Conservation (phyloP, 1,284 basidiomycete genomes). For the Irpex rosettiformis region DNA sequence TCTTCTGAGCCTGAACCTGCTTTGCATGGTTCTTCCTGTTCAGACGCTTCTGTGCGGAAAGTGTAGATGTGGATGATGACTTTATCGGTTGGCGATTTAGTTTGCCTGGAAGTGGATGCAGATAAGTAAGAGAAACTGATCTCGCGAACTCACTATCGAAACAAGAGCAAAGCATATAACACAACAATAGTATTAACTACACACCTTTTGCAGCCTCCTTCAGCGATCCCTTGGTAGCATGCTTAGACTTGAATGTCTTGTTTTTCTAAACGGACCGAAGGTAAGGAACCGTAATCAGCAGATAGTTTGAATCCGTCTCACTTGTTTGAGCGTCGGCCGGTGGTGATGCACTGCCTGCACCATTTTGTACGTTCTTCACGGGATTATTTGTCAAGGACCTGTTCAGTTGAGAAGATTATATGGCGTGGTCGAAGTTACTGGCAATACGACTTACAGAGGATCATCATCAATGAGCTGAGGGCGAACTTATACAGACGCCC, state of each 20-base stretch:
- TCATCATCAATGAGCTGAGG: no score
- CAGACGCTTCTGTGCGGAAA: slow-evolving; percentile 55
- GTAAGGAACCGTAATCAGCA: background rate
- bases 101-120: slow-evolving; percentile 41
- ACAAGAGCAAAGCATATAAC: background rate
- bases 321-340: slow-evolving; percentile 84
- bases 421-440: background rate
- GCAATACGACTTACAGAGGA: background rate
- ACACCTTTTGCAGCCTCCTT: slow-evolving; percentile 82
- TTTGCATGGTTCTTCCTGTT: slow-evolving; percentile 80
- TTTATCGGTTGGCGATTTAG: slow-evolving; percentile 54
- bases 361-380: slow-evolving; percentile 6
- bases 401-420: background rate
- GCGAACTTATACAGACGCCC: background rate
- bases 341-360: slow-evolving; percentile 45
- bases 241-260: slow-evolving; percentile 87
- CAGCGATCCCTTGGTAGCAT: slow-evolving; percentile 79
- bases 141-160: slow-evolving; percentile 2
- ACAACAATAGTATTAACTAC: slow-evolving; percentile 8
- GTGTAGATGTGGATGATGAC: slow-evolving; percentile 33
- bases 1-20: slow-evolving; percentile 71
- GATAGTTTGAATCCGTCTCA: slow-evolving; percentile 27
- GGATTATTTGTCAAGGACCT: no score
- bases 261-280: slow-evolving; percentile 56
- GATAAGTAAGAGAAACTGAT: slow-evolving; percentile 4